phyloP scores from a whole-genome alignment of 2,329 filamentous ascomycete species.

The Raffaelea arxii region DNA sequence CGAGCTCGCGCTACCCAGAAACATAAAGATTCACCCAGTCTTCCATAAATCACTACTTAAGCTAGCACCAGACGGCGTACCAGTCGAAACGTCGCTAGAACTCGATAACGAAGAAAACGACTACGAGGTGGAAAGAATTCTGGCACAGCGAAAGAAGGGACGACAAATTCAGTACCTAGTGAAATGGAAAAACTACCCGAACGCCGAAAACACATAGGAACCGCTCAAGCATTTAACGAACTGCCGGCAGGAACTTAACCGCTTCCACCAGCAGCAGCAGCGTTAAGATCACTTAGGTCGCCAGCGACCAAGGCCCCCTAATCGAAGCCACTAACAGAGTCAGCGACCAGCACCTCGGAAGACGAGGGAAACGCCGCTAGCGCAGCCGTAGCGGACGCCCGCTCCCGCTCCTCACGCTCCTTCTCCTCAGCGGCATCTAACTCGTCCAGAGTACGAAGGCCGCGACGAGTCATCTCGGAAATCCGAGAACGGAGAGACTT shows the following conservation, averaged over 20 bases:
- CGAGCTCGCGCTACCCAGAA: not conserved
- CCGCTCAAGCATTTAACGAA: too few relatives aligned
- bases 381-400: not conserved
- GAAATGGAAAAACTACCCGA: too few relatives aligned
- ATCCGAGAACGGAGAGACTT: not conserved
- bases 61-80: not conserved
- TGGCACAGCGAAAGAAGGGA: not conserved
- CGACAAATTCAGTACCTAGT: not conserved
- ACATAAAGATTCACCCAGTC: not conserved
- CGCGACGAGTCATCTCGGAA: not conserved
- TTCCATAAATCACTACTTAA: not conserved
- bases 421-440: not conserved
- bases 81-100: too few relatives aligned
- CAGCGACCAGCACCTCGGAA: not conserved
- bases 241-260: too few relatives aligned
- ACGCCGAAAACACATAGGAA: not conserved
- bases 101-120: not conserved
- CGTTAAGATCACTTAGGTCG: too few relatives aligned
- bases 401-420: not conserved
- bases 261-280: too few relatives aligned
- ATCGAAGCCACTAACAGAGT: not conserved
- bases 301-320: not conserved
- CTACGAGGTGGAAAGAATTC: not conserved
- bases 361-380: not conserved
- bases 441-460: not conserved